Percentiles rank a stretch among this genome's conserved stretches.
phyloP scores from a whole-genome alignment of 2,329 filamentous ascomycete genomes.

The Stachybotrys elegans region DNA sequence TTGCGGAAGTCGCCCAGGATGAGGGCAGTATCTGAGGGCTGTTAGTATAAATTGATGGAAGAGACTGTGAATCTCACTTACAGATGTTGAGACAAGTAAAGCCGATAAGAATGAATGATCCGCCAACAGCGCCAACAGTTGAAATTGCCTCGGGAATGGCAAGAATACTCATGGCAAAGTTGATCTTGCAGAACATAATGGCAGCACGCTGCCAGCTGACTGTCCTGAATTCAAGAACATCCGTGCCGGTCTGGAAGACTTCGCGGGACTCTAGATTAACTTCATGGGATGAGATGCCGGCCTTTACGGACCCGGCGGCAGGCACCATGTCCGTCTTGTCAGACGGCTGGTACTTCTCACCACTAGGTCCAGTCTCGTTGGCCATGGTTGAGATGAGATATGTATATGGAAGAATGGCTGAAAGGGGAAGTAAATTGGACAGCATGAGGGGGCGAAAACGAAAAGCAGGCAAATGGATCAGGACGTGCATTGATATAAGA shows the following conservation, averaged over 20 bases:
- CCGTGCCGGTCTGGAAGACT: slow-evolving; percentile 18
- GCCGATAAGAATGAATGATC: slow-evolving; percentile 14
- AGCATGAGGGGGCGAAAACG: too few relatives aligned
- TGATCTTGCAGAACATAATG: slow-evolving; percentile 33
- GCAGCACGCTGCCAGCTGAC: slow-evolving; percentile 34
- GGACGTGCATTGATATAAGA: too few relatives aligned
- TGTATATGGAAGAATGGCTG: too few relatives aligned
- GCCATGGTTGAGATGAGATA: too few relatives aligned
- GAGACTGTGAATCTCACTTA: slow-evolving; percentile 4
- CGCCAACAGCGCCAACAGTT: slow-evolving; percentile 9
- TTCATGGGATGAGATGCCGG: too few relatives aligned
- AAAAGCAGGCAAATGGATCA: too few relatives aligned
- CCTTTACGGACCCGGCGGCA: too few relatives aligned
- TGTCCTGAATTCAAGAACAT: slow-evolving; percentile 22
- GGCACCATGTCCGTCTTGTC: too few relatives aligned
- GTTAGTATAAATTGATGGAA: neutral
- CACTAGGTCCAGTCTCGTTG: too few relatives aligned
- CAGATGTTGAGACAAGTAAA: slow-evolving; percentile 23
- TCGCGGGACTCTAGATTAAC: too few relatives aligned
- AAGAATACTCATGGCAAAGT: slow-evolving; percentile 21
- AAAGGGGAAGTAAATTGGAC: too few relatives aligned
- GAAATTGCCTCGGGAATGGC: slow-evolving; percentile 17
- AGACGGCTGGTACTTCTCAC: too few relatives aligned
- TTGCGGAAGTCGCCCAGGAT: slow-evolving; percentile 19
- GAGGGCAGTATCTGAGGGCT: slow-evolving; percentile 12